Conservation (phyloP, 148 eudicot species). For the Vaccinium macrocarpon region DNA sequence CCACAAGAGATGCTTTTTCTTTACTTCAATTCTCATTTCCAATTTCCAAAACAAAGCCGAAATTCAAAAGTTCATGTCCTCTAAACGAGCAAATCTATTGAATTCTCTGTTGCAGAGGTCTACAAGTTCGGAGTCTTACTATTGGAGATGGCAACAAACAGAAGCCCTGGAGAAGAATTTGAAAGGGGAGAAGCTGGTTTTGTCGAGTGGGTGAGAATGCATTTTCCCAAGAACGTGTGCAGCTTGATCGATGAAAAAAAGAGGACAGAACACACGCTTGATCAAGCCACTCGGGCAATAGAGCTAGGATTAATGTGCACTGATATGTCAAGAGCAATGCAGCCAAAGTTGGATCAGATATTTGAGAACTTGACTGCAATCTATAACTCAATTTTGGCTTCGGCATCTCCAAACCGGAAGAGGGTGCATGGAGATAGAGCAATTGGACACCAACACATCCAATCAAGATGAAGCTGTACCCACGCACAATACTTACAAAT, state of each 20-base stretch:
- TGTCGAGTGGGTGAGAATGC: constrained; percentile 17
- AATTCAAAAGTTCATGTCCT: background rate
- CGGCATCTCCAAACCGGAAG: background rate
- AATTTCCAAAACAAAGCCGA: background rate
- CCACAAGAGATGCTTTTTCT: background rate
- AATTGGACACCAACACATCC: background rate
- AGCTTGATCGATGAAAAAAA: constrained; percentile 27
- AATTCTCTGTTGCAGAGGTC: constrained; percentile 17
- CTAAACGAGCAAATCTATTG: background rate
- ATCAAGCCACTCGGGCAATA: constrained; percentile 15
- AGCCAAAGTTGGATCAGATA: constrained; percentile 25
- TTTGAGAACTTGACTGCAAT: constrained; percentile 5
- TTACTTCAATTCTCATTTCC: background rate
- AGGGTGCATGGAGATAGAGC: background rate
- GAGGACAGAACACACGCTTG: background rate
- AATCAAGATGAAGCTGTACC: constrained; percentile 3
- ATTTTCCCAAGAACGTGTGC: background rate
- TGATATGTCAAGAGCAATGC: constrained; percentile 9
- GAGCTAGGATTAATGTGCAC: constrained; percentile 30
- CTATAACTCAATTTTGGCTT: background rate
- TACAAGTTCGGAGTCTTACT: constrained; percentile 31
- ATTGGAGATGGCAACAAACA: constrained; percentile 34
- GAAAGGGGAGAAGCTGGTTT: constrained; percentile 20
- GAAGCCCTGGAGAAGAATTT: constrained; percentile 28
- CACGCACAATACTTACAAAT: background rate